Evolutionary conservation across 805 yeast species (phyloP), one percentile per base, ranked within the genome.

Genomic region (Kodamaea laetipori): DNA sequence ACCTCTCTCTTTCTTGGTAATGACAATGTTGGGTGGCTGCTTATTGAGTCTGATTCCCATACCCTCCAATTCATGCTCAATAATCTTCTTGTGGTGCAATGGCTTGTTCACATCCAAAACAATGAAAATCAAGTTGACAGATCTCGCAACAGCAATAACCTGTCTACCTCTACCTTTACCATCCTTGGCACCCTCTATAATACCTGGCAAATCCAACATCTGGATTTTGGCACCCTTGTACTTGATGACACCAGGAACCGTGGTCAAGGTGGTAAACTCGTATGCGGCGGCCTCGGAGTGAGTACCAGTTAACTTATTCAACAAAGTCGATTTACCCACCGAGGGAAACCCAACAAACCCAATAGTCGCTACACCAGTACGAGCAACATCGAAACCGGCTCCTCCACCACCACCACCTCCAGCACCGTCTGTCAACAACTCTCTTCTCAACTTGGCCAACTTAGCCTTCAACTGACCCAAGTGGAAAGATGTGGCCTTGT

Each of bases 271-370:
- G 19, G 99, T 94, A 73, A 94, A 94, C 67, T 94, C 99, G 61
- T 92, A 92, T 4, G 89, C 98, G 8, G 98, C 97, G n/a, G 85
- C 97, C 66, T 92, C 99, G 1, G 96, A 86, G 61, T 89, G 95
- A 2, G 97, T 90, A 50, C 99, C 98, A 0, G 99, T 94, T 39
- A 94, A 71, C 64, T 88, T 86, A 21, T 88, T 81, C 53, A 94
- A 76, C 46, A 94, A 69, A 1, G 99, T 94, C 6, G 88, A 81
- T 58, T 86, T 86, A 24, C 94, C 94, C 2, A 94, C 99, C 1
- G 98, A 90, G 1, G 99, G 99, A 63, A 94, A 94, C 3, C 99
- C 99, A 34, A 94, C 96, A 62, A 90, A 94, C 7, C 99, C 99
- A 41, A 94, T 95, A 6, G 96, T 81, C 3, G 97, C 97, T 10